Evolutionary conservation across 768 basidiomycete species (phyloP).

Genomic region (Termitomyces heimii): DNA sequence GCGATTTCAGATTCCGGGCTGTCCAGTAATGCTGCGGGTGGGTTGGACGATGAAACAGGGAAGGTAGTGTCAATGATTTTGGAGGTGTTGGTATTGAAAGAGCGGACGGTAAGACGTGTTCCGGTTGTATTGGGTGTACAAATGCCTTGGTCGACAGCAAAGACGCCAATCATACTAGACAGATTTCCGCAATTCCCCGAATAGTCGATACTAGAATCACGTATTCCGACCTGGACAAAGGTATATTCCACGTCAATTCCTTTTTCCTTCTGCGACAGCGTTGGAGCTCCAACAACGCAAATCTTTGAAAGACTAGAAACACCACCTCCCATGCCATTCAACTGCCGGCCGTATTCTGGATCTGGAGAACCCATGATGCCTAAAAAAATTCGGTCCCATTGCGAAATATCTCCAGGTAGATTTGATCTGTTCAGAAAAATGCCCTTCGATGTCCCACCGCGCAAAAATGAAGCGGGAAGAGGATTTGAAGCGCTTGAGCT

Average conservation of each 20-base stretch:
- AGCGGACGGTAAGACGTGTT: constrained; percentile 40
- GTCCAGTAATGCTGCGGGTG: constrained; percentile 36
- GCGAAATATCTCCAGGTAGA: constrained; percentile 42
- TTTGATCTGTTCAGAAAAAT: constrained; percentile 52
- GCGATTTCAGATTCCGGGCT: constrained; percentile 51
- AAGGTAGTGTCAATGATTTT: constrained; percentile 69
- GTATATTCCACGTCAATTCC: constrained; percentile 66
- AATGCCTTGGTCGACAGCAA: constrained; percentile 62
- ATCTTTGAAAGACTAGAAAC: constrained; percentile 72
- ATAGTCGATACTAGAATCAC: constrained; percentile 55
- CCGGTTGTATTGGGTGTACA: constrained; percentile 24
- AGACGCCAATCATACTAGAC: constrained; percentile 67
- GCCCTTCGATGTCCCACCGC: constrained; percentile 78
- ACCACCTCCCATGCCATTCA: constrained; percentile 82
- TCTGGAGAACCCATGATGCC: constrained; percentile 84
- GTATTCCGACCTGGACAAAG: constrained; percentile 59
- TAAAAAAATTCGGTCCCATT: constrained; percentile 60
- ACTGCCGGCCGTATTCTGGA: constrained; percentile 56
- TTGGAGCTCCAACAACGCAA: constrained; percentile 52
- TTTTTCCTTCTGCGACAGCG: constrained; percentile 29
- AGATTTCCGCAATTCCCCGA: constrained; percentile 77
- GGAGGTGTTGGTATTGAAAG: constrained; percentile 68
- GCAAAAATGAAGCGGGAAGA: constrained; percentile 50
- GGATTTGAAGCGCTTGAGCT: constrained; percentile 23
- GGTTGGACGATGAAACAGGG: constrained; percentile 31